phyloP scores from a whole-genome alignment of 306 rosid species.

The Cicer cuneatum region DNA sequence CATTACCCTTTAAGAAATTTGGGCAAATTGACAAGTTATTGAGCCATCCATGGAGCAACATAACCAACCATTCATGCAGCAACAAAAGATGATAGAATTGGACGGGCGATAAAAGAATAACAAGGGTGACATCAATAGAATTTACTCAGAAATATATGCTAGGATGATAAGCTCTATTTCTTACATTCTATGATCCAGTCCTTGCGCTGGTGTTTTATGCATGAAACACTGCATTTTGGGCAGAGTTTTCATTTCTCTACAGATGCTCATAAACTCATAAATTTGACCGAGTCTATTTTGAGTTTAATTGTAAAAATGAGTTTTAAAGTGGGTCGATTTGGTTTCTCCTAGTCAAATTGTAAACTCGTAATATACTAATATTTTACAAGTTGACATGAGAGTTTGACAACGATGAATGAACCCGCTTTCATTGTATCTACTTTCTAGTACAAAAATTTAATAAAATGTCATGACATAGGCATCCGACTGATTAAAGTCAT shows the following conservation, averaged over 20 bases:
- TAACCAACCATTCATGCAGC: too few species aligned
- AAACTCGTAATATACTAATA: not conserved
- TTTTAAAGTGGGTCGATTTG: not conserved
- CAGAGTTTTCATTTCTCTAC: not conserved
- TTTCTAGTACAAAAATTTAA: not conserved
- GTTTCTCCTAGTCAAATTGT: not conserved
- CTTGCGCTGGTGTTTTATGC: not conserved
- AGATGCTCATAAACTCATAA: not conserved
- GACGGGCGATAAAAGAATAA: not conserved
- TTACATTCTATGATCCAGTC: not conserved
- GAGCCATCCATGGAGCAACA: not conserved
- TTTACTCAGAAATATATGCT: too few species aligned
- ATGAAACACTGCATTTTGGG: not conserved
- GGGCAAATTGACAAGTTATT: not conserved
- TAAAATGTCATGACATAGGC: not conserved
- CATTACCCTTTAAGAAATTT: not conserved
- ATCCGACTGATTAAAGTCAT: not conserved
- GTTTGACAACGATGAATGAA: not conserved
- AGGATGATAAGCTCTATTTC: too few species aligned
- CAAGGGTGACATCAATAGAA: not conserved
- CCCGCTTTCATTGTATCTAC: not conserved
- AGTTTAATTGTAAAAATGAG: not conserved
- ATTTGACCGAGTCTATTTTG: not conserved
- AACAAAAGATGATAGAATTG: not conserved
- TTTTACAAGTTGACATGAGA: not conserved